Evolutionary conservation across 2,329 filamentous ascomycete species (phyloP).

Genomic region (Xylariaceae sp.): DNA sequence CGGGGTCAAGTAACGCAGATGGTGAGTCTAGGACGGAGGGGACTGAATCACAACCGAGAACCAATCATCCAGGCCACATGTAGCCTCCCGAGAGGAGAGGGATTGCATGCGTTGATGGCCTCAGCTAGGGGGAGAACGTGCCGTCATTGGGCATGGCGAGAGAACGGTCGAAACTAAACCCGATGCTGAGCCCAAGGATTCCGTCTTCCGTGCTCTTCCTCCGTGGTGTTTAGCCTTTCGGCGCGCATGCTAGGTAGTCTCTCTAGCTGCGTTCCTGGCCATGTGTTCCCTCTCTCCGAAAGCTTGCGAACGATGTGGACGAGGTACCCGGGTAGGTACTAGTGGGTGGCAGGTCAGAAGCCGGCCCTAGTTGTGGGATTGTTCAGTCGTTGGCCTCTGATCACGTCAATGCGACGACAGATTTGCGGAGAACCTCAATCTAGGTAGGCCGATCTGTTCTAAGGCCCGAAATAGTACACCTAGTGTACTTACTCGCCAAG

Average conservation of each 20-base stretch:
- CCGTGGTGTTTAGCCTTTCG: neutral
- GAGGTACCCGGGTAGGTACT: neutral
- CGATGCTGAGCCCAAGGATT: neutral
- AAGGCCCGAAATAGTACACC: no score
- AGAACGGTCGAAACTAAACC: neutral
- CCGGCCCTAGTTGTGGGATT: neutral
- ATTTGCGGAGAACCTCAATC: neutral
- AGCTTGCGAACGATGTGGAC: neutral
- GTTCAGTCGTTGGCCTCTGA: neutral
- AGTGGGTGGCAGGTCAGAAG: neutral
- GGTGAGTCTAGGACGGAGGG: slow-evolving; percentile 2
- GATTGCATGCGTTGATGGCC: slow-evolving; percentile 6
- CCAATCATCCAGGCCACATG: slow-evolving; percentile 31
- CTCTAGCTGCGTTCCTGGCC: no score
- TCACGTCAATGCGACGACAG: neutral
- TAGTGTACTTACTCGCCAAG: neutral
- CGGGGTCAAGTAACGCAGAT: no score
- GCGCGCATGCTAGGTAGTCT: no score
- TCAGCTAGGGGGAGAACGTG: neutral
- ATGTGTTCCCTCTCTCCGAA: neutral
- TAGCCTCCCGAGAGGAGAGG: slow-evolving; percentile 5
- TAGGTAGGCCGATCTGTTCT: neutral
- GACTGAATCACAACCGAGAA: slow-evolving; percentile 7
- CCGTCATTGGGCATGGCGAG: neutral
- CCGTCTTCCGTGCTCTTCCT: neutral